Conservation (phyloP, 2,329 filamentous ascomycete species). For the Trichoderma pleuroti region DNA sequence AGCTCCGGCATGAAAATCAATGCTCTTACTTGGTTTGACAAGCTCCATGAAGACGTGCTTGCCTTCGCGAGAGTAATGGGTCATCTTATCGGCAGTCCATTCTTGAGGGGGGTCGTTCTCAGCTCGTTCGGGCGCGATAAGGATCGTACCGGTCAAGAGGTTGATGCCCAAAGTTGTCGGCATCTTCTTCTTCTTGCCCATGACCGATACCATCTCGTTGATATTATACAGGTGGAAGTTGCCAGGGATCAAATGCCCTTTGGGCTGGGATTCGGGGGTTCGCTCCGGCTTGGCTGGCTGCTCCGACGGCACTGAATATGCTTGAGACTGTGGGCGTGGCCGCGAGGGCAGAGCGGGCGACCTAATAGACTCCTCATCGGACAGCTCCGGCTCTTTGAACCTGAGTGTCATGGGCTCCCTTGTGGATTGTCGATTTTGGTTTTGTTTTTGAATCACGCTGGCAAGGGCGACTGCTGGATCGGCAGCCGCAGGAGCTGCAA, state of each 20-base stretch:
- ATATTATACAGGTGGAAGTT: slow-evolving; percentile 95
- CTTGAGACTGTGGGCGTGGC: slow-evolving; percentile 24
- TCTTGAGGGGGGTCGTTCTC: slow-evolving; percentile 82
- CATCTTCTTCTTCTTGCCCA: slow-evolving; percentile 98
- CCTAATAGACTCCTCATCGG: slow-evolving; percentile 31
- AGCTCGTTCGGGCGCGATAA: slow-evolving; percentile 83
- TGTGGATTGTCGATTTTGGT: slow-evolving; percentile 39
- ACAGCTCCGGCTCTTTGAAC: slow-evolving; percentile 28
- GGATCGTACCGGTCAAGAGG: slow-evolving; percentile 78
- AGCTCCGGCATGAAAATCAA: slow-evolving; percentile 94
- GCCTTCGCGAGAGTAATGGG: slow-evolving; percentile 95
- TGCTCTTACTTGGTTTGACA: slow-evolving; percentile 84
- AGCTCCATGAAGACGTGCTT: slow-evolving; percentile 97
- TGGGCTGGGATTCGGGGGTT: slow-evolving; percentile 31
- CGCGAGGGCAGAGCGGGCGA: slow-evolving; percentile 41
- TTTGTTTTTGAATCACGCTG: slow-evolving; percentile 51
- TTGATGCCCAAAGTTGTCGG: slow-evolving; percentile 96
- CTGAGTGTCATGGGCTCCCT: slow-evolving; percentile 23
- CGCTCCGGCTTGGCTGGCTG: slow-evolving; percentile 34
- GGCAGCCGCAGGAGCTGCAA: slow-evolving; percentile 43
- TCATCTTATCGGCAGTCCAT: slow-evolving; percentile 92
- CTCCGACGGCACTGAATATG: slow-evolving; percentile 10
- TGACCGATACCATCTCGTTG: slow-evolving; percentile 94
- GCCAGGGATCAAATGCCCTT: slow-evolving; percentile 60
- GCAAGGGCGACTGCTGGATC: slow-evolving; percentile 55